Evolutionary conservation across 352 stramenopile species (phyloP).

Genomic region (Pythium sp.): DNA sequence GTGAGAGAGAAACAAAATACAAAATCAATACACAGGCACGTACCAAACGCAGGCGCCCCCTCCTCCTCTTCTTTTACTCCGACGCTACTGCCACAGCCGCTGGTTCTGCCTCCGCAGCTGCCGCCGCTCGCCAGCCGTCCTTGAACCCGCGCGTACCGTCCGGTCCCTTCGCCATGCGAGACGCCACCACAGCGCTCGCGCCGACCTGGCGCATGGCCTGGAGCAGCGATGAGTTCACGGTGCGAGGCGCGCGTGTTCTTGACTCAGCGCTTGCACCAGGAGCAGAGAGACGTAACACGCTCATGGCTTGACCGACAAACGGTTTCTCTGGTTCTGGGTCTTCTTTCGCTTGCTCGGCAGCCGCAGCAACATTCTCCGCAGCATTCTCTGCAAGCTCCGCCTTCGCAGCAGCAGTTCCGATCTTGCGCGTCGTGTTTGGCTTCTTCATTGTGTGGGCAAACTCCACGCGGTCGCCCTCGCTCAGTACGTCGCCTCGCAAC

Average conservation of each 20-base stretch:
- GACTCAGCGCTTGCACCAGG: constrained; percentile 15
- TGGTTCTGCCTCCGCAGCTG: neutral
- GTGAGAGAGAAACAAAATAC: neutral
- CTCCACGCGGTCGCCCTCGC: constrained; percentile 69
- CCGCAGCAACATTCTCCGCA: constrained; percentile 10
- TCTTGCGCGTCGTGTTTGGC: constrained; percentile 33
- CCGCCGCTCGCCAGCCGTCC: constrained; percentile 41
- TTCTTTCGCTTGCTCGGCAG: constrained; percentile 2
- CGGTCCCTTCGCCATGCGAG: constrained; percentile 70
- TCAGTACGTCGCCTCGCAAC: constrained; percentile 56
- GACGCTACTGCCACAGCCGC: neutral
- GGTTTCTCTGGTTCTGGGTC: constrained; percentile 2
- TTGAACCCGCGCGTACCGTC: constrained; percentile 71
- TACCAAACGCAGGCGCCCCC: neutral
- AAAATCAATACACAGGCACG: neutral
- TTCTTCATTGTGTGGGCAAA: constrained; percentile 45
- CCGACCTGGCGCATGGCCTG: constrained; percentile 66
- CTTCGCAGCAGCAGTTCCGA: constrained; percentile 19
- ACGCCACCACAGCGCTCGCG: constrained; percentile 53
- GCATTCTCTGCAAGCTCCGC: constrained; percentile 13
- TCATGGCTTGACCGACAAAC: constrained; percentile 39
- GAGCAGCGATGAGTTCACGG: constrained; percentile 64
- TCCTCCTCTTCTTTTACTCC: neutral
- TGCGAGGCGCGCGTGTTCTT: constrained; percentile 36
- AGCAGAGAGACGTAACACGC: constrained; percentile 44